Percentiles rank a stretch among this genome's conserved stretches.
phyloP scores from a whole-genome alignment of 257 asterid genomes.

The Leptodermis oblonga region DNA sequence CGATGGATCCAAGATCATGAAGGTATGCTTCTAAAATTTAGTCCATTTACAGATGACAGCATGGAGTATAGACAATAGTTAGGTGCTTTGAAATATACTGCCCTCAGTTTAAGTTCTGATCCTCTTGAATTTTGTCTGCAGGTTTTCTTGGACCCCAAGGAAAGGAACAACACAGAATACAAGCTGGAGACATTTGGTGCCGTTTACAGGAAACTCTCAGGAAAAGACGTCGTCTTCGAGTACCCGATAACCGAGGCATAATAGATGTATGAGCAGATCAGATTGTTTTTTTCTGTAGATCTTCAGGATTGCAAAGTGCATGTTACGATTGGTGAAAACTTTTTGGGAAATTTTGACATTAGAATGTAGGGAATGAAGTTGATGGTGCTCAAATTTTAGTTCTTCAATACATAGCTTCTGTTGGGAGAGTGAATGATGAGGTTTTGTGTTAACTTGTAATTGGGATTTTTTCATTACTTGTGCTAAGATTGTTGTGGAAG shows the following conservation, averaged over 20 bases:
- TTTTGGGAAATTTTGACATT: slow-evolving; percentile 1
- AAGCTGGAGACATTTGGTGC: slow-evolving; percentile 44
- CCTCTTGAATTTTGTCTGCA: slow-evolving; percentile 9
- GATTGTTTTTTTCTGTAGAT: slow-evolving; percentile 9
- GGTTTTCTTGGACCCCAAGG: slow-evolving; percentile 46
- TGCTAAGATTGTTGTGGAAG: not conserved
- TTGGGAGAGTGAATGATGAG: not conserved
- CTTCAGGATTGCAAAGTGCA: not conserved
- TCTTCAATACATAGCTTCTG: slow-evolving; percentile 5
- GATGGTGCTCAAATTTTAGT: slow-evolving; percentile 1
- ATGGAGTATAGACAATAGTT: too few relatives aligned
- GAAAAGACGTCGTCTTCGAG: slow-evolving; percentile 46
- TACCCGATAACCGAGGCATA: slow-evolving; percentile 36
- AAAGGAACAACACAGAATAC: slow-evolving; percentile 39
- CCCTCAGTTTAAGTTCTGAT: too few relatives aligned
- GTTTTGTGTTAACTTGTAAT: not conserved
- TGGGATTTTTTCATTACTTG: not conserved
- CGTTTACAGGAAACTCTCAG: slow-evolving; percentile 47
- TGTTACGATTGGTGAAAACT: not conserved
- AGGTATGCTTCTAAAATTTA: slow-evolving; percentile 32
- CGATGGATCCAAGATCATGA: slow-evolving; percentile 85
- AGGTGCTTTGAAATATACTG: too few relatives aligned
- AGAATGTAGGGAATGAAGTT: not conserved
- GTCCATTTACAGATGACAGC: too few relatives aligned
- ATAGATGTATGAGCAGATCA: slow-evolving; percentile 12